Evolutionary conservation across 2,329 filamentous ascomycete genomes (phyloP), one percentile per base, ranked within the genome.

Genomic region (Penicillium sumatraense): DNA sequence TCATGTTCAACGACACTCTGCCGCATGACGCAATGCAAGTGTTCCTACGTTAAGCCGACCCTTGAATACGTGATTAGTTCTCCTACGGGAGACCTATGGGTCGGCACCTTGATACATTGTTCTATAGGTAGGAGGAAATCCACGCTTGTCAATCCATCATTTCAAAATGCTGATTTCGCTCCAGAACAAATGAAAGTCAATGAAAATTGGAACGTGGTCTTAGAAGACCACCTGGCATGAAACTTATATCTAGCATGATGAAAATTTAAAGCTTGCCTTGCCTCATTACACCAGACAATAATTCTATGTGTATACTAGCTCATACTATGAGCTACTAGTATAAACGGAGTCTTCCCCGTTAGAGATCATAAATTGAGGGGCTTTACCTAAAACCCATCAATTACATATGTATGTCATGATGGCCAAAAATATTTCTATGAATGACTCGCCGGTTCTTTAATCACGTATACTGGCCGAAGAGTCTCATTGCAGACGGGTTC

Each of bases 61-160:
- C 59, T 58, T 24, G 59, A 51, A 58, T 49, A 55, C 47, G 52
- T 42, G 29, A 51, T 31, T 31, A 16, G 47, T 51, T 29, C 40
- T 21, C 11, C 41, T 47, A 26, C 29, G 54, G 31, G 51, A 9
- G 53, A 61, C 62, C 21, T 59, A 58, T 35, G 58, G 65, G 69
- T 54, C 69, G 70, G 69, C 69, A 58, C 58, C 61, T 51, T 62
- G 54, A 64, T 64, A 51, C 57, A 61, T 61, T 58, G 54, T 53
- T 58, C 61, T 53, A 51, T 58, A 41, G 67, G 70, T 72, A 71
- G 49, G 68, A 29, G 26, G 20, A 20, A 35, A 36, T 6, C 44
- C 26, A 45, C 35, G 38, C 26, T 23, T 18, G 20, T 26, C 6
- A 20, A 33, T 20, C 8, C 16, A 23, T n/a, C 38, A 24, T 21